Base-by-base conservation (phyloP, 352 stramenopile genomes). In the Phytopythium boreale region DNA sequence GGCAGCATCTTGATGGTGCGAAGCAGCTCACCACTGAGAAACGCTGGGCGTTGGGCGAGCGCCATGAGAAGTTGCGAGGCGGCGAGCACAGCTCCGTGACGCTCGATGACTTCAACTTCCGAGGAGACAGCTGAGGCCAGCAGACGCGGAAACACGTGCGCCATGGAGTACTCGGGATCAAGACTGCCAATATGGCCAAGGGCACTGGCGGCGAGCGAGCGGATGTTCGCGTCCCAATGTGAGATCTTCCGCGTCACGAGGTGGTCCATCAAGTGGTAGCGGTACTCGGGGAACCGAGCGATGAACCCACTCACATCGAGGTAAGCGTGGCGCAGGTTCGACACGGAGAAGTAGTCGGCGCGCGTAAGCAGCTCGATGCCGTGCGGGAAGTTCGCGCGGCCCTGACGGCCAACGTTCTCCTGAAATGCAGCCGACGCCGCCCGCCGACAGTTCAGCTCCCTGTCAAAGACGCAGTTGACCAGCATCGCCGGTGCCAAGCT, bases 271-370 rank as follows among this genome's bases (percentile, higher is more conserved):
- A 98, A 68, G 12, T 78, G 59, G 62, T 92, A 91, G 2, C 86
- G 87, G 62, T 98, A 97, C 51, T 90, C 78, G 19, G 78, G 80
- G 64, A 97, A 99, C 59, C 87, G 77, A 5, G 96, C 96, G 57
- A 99, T 84, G 41, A 93, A 90, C 10, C 87, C 70, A 43, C 95
- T 92, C 44, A 99, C 89, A 17, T 92, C 79, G 36, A 97, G 69
- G 75, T 97, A 99, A 5, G 97, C 91, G 65, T 98, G 85, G 5
- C 75, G 92, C 27, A 93, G 61, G 56, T 91, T 93, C 12, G 84
- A 95, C n/a, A 99, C 77, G 2, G 96, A 97, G 62, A 98, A 99
- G 74, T 99, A 99, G 74, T 99, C 97, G 4, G 97, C 97, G 62
- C 85, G 87, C 7, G 96, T 99, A 22, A 99, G 81, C 53, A 99